phyloP scores from a whole-genome alignment of 495 filamentous ascomycete species.

The Coniosporium apollinis region DNA sequence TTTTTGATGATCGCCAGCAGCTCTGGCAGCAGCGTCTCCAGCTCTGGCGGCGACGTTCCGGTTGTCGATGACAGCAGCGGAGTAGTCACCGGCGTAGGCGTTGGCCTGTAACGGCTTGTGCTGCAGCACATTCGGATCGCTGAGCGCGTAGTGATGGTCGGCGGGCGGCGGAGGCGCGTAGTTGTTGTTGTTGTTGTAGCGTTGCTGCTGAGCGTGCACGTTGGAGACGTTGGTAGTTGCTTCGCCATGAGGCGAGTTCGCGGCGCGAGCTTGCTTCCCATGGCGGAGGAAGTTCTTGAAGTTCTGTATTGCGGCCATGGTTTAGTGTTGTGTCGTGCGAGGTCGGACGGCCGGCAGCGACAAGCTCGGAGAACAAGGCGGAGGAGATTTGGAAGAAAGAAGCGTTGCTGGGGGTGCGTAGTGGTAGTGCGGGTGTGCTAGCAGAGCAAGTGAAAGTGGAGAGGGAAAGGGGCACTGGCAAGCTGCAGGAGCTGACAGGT shows the following conservation, averaged over 20 bases:
- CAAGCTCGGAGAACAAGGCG: too few species aligned
- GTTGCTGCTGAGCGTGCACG: conserved; percentile 50
- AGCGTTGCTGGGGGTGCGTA: too few species aligned
- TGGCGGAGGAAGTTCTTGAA: conserved; percentile 98
- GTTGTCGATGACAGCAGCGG: conserved; percentile 39
- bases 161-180: conserved; percentile 33
- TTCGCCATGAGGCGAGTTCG: conserved; percentile 42
- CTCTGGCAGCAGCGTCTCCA: conserved; percentile 39
- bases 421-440: too few species aligned
- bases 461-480: too few species aligned
- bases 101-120: conserved; percentile 27
- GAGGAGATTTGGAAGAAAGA: too few species aligned
- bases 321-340: background rate
- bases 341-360: too few species aligned
- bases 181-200: conserved; percentile 23
- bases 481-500: too few species aligned
- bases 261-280: conserved; percentile 81
- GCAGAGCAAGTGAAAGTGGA: too few species aligned
- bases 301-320: conserved; percentile 50
- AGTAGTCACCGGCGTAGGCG: conserved; percentile 29
- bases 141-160: conserved; percentile 39
- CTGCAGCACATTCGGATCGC: conserved; percentile 30
- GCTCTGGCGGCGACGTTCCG: conserved; percentile 49
- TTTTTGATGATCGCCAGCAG: conserved; percentile 31
- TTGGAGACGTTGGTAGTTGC: conserved; percentile 51